Conservation (phyloP, 2,329 filamentous ascomycete species). For the Calonectria pseudoturangicola region DNA sequence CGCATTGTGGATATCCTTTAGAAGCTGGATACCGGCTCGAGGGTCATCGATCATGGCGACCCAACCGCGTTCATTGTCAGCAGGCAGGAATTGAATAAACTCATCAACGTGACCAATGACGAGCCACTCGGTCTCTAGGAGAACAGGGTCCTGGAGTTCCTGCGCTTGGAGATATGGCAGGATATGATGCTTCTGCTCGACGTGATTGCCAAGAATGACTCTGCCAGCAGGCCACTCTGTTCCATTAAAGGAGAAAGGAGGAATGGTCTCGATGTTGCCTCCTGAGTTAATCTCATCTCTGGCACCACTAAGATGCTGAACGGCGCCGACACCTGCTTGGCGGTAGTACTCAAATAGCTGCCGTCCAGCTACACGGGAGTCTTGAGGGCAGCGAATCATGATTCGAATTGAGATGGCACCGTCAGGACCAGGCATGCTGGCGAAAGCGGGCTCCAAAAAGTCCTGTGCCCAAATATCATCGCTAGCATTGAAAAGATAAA, state of each 20-base stretch:
- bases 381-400: slow-evolving; percentile 57
- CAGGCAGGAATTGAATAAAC: slow-evolving; percentile 56
- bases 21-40: slow-evolving; percentile 42
- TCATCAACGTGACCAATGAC: slow-evolving; percentile 56
- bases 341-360: slow-evolving; percentile 59
- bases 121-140: slow-evolving; percentile 57
- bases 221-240: slow-evolving; percentile 48
- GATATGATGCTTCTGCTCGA: slow-evolving; percentile 45
- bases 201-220: slow-evolving; percentile 46
- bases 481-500: slow-evolving; percentile 30
- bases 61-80: slow-evolving; percentile 52
- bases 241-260: slow-evolving; percentile 53
- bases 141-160: slow-evolving; percentile 59
- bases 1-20: slow-evolving; percentile 39
- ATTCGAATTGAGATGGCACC: slow-evolving; percentile 57
- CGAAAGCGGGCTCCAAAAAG: slow-evolving; percentile 62
- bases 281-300: slow-evolving; percentile 46
- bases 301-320: slow-evolving; percentile 51
- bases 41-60: slow-evolving; percentile 52
- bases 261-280: slow-evolving; percentile 63
- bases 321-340: slow-evolving; percentile 53
- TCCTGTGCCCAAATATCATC: slow-evolving; percentile 63
- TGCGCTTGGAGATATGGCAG: slow-evolving; percentile 55
- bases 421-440: slow-evolving; percentile 61
- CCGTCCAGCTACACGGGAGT: slow-evolving; percentile 53